These are phyloP conservation scores for Priceomyces melissophilus DNA, from an alignment of 805 yeast species.

Conservation along the genomic window DNA sequence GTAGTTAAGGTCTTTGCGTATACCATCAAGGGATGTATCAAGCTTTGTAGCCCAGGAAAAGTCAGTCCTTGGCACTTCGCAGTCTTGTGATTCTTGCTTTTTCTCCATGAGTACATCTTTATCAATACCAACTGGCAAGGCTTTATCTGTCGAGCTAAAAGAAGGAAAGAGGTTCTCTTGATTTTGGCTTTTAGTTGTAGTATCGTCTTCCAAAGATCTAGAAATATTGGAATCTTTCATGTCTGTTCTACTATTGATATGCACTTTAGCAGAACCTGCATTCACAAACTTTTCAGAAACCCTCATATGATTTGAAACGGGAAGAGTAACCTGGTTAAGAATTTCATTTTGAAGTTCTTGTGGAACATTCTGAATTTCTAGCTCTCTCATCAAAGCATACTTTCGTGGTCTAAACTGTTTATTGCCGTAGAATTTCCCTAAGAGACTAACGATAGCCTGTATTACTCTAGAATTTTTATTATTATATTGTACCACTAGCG, in stretches of 20 bases:
- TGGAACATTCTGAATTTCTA: slow-evolving; percentile 32
- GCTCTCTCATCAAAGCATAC: slow-evolving; percentile 41
- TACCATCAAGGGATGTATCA: no score
- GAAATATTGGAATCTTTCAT: neutral
- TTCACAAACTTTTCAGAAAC: neutral
- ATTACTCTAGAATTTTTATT: slow-evolving; percentile 10
- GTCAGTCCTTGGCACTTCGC: no score
- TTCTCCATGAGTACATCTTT: no score
- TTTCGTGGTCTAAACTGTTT: slow-evolving; percentile 38
- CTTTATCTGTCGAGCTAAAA: no score
- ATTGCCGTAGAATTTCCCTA: slow-evolving; percentile 25
- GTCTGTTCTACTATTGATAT: neutral
- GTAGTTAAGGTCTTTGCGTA: slow-evolving; percentile 21
- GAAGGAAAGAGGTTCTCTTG: neutral
- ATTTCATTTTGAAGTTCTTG: slow-evolving; percentile 11
- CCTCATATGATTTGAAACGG: no score
- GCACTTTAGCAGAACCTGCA: neutral
- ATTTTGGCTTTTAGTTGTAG: slow-evolving; percentile 3
- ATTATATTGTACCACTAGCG: slow-evolving; percentile 10
- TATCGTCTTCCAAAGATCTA: neutral
- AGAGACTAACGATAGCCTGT: slow-evolving; percentile 16
- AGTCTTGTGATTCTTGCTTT: no score
- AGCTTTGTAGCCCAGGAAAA: no score
- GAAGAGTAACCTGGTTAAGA: no score
- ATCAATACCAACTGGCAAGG: no score